A percentile compares a stretch with the other conserved stretches of the same genome.
These are phyloP conservation scores for Macrolepiota fuliginosa DNA, from an alignment of 768 basidiomycete genomes.

Conservation along the genomic window DNA sequence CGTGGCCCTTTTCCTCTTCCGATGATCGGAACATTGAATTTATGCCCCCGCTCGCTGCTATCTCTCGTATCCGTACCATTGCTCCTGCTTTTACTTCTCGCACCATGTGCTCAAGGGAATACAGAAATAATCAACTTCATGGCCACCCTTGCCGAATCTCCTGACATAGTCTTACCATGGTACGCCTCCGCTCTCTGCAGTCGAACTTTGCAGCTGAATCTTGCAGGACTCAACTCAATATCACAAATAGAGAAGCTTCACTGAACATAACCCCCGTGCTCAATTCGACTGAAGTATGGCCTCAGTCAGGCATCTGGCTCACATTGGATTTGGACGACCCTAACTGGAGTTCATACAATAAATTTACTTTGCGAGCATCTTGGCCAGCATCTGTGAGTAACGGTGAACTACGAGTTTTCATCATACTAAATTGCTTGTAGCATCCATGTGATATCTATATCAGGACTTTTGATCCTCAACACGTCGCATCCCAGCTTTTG, in stretches of 20 bases:
- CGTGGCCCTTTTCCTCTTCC: too few relatives aligned
- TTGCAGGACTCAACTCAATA: conserved; percentile 38
- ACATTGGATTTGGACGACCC: conserved; percentile 40
- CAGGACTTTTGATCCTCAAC: conserved; percentile 28
- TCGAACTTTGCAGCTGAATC: background rate
- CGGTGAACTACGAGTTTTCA: background rate
- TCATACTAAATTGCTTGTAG: conserved; percentile 14
- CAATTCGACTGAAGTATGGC: conserved; percentile 21
- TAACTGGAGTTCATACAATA: conserved; percentile 37
- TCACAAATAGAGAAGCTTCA: conserved; percentile 29
- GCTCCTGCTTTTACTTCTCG: background rate
- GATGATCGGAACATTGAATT: too few relatives aligned
- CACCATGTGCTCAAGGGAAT: conserved; percentile 39
- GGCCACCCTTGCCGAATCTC: conserved; percentile 24
- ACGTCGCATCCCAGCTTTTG: conserved; percentile 16
- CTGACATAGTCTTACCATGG: conserved; percentile 23
- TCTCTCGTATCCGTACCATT: background rate
- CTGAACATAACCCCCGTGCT: conserved; percentile 26
- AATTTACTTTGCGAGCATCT: conserved; percentile 52
- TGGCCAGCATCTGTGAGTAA: conserved; percentile 55
- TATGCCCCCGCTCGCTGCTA: background rate
- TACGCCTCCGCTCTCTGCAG: conserved; percentile 17
- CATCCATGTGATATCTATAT: conserved; percentile 27
- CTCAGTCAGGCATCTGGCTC: conserved; percentile 46
- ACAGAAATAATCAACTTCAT: conserved; percentile 67